Base-by-base conservation (phyloP, 148 eudicot species). In the Camellia lanceoleosa region DNA sequence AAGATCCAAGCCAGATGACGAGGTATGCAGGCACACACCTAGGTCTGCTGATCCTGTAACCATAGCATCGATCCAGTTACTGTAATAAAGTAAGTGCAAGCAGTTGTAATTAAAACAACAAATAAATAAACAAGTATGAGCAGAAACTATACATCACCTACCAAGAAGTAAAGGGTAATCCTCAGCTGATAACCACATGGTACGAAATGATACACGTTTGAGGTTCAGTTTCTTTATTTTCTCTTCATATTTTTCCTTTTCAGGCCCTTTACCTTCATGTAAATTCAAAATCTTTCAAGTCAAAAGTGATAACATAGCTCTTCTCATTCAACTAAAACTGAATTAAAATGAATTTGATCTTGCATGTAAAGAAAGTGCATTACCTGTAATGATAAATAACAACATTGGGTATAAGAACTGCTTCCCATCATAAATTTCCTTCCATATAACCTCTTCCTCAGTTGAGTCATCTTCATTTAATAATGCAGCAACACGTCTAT, bases 131-230 rank as follows among this genome's bases (percentile, higher is more conserved):
- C 5, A 64, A 38, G 23, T 4, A 20, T 12, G 43, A 46, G n/a
- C 5, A 56, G 8, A 68, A 72, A 38, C 80, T 30, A 30, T 30
- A 30, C 38, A 30, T 30, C 38, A 1, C 38, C 61, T 86, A 95
- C 98, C 99, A 83, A 96, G 97, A 87, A 96, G 97, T 70, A 91
- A 75, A 14, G 99, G 98, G 78, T 96, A 96, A 86, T 93, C 98
- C 89, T 92, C 98, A 8, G 99, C 91, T 71, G 97, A 83, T 79
- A 96, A 80, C 99, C 99, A 96, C 99, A 93, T 96, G 66, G 99
- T 96, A 18, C 99, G 97, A 74, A 96, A 96, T 38, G 98, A 94
- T 38, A 93, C 99, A 41, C 97, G 99, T 83, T 88, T 93, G 72
- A 96, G 99, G 79, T 88, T 89, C 63, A 96, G 83, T 76, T 90